Percentiles rank a stretch among this genome's conserved stretches.
Evolutionary conservation across 192 early-diverging fungal genomes (phyloP).

Genomic region (Backusella australiensis): DNA sequence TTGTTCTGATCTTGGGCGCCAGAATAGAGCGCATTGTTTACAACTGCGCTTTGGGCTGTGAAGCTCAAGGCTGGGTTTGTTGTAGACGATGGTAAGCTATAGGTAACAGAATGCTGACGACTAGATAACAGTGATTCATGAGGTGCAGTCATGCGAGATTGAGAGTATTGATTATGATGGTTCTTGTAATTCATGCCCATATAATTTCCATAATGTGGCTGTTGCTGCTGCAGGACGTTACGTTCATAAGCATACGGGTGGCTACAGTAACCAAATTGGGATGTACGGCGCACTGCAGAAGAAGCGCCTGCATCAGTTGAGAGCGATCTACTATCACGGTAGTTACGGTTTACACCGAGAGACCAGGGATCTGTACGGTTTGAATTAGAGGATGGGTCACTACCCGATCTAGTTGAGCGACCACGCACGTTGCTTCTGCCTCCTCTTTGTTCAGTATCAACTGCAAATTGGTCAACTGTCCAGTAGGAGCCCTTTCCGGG

Average conservation of each 20-base stretch:
- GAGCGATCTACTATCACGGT: conserved; percentile 17
- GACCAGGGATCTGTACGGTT: conserved; percentile 7
- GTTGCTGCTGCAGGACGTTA: not conserved
- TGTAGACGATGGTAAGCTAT: conserved; percentile 5
- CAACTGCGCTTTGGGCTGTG: conserved; percentile 2
- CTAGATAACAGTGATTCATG: conserved; percentile 4
- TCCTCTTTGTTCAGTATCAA: conserved; percentile 23
- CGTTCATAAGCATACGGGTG: conserved; percentile 9
- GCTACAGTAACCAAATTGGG: conserved; percentile 11
- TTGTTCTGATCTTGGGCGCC: not conserved
- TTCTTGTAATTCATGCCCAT: not conserved
- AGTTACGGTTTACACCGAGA: conserved; percentile 1
- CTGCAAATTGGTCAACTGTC: conserved; percentile 62
- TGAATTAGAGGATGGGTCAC: conserved; percentile 20
- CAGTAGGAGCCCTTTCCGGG: conserved; percentile 87
- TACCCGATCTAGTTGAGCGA: conserved; percentile 24
- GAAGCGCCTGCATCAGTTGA: conserved; percentile 13
- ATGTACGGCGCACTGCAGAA: conserved; percentile 10
- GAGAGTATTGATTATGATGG: not conserved
- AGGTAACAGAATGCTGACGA: conserved; percentile 7
- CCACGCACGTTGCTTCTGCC: conserved; percentile 21
- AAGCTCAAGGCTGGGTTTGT: not conserved
- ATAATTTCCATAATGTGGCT: not conserved
- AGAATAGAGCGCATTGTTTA: not conserved
- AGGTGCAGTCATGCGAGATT: conserved; percentile 4